Evolutionary conservation across 2,329 filamentous ascomycete species (phyloP).

Genomic region (Paraconiothyrium brasiliense): DNA sequence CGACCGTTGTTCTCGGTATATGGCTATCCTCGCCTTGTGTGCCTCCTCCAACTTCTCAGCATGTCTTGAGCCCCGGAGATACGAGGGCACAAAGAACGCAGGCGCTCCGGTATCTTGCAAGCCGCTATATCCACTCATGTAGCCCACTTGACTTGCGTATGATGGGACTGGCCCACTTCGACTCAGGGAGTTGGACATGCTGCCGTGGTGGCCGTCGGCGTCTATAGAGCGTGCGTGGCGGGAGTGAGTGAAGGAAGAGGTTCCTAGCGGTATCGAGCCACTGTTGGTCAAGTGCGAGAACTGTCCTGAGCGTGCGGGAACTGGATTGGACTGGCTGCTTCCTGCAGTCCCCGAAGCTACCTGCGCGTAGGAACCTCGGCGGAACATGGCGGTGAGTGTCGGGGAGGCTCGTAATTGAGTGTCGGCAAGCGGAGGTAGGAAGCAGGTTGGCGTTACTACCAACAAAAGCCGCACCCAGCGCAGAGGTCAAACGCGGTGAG

Average conservation of each 20-base stretch:
- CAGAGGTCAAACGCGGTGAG: background rate
- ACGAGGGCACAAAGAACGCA: conserved; percentile 83
- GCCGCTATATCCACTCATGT: conserved; percentile 39
- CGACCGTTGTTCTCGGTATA: conserved; percentile 56
- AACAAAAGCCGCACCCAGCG: conserved; percentile 5
- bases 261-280: conserved; percentile 39
- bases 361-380: conserved; percentile 70
- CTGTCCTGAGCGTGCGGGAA: conserved; percentile 51
- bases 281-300: conserved; percentile 67
- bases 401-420: conserved; percentile 10
- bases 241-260: conserved; percentile 28
- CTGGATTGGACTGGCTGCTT: conserved; percentile 43
- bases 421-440: conserved; percentile 9
- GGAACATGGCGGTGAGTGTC: conserved; percentile 36
- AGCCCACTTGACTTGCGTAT: conserved; percentile 59
- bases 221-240: conserved; percentile 55
- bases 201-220: conserved; percentile 59
- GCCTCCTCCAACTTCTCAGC: conserved; percentile 77
- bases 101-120: conserved; percentile 44
- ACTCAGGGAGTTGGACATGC: conserved; percentile 55
- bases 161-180: conserved; percentile 54
- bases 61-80: conserved; percentile 80
- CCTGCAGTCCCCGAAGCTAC: conserved; percentile 63
- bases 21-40: conserved; percentile 67
- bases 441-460: conserved; percentile 4